These are phyloP conservation scores for Capillidium rhysosporum DNA, from an alignment of 371 early-diverging fungal genomes.

Conservation along the genomic window DNA sequence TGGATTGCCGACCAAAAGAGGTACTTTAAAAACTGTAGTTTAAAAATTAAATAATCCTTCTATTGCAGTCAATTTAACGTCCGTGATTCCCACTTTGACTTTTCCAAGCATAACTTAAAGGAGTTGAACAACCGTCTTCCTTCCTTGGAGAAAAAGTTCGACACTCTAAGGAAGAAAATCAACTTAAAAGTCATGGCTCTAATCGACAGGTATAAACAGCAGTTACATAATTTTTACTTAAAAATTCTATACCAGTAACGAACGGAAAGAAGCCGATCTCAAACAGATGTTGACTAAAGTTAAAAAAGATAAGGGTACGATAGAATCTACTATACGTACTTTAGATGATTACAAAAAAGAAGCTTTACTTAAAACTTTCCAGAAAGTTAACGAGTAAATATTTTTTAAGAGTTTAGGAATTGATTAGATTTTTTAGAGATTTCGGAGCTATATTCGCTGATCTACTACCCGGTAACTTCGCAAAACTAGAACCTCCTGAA, in stretches of 20 bases:
- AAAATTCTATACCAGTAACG: conserved; percentile 27
- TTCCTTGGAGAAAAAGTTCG: conserved; percentile 48
- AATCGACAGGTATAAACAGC: conserved; percentile 49
- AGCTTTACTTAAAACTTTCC: conserved; percentile 74
- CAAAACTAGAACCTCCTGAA: conserved; percentile 68
- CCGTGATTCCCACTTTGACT: conserved; percentile 39
- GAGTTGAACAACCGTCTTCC: conserved; percentile 47
- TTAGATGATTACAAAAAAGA: conserved; percentile 82
- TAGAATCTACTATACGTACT: conserved; percentile 75
- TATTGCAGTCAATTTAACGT: neutral
- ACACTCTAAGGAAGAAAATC: conserved; percentile 62
- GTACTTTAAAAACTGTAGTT: conserved; percentile 24
- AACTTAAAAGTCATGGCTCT: conserved; percentile 89
- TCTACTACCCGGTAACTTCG: conserved; percentile 75
- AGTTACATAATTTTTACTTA: neutral
- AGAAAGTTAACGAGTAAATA: conserved; percentile 62
- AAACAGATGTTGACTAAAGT: conserved; percentile 79
- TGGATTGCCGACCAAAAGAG: conserved; percentile 82
- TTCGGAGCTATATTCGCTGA: conserved; percentile 94
- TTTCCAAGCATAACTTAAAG: conserved; percentile 35
- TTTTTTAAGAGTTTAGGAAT: neutral
- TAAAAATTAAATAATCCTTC: neutral
- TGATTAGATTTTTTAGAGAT: conserved; percentile 23
- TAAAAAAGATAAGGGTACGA: conserved; percentile 79
- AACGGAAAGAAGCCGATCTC: conserved; percentile 67